phyloP scores from a whole-genome alignment of 2,329 filamentous ascomycete species.

The Exophiala bonariae region DNA sequence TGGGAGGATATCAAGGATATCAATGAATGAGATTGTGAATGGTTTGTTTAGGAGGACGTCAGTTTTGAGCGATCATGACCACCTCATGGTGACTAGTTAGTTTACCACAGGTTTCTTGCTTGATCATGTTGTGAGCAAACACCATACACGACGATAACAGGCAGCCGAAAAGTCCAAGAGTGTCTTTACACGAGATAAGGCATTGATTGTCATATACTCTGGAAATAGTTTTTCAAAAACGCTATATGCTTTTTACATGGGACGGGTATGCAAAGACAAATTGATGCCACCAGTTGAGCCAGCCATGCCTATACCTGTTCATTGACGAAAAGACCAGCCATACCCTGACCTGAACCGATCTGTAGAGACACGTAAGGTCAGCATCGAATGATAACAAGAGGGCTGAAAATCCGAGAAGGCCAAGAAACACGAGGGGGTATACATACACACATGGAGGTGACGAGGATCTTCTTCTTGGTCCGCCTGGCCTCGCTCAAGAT shows the following conservation, averaged over 20 bases:
- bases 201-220: too few species aligned
- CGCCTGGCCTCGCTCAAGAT: constrained; percentile 81
- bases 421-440: not conserved
- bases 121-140: too few species aligned
- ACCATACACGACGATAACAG: too few species aligned
- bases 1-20: too few species aligned
- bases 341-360: constrained; percentile 66
- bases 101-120: too few species aligned
- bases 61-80: too few species aligned
- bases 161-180: too few species aligned
- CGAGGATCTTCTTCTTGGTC: constrained; percentile 83
- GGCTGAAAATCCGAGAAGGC: not conserved
- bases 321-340: constrained; percentile 67
- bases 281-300: not conserved
- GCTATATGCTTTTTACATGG: constrained; percentile 34
- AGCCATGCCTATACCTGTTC: constrained; percentile 48
- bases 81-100: too few species aligned
- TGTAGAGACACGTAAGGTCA: not conserved
- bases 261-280: not conserved
- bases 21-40: too few species aligned
- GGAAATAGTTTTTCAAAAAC: constrained; percentile 43
- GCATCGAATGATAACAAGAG: not conserved
- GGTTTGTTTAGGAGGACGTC: too few species aligned
- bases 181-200: too few species aligned
- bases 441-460: constrained; percentile 79